Evolutionary conservation across 306 rosid genomes (phyloP).

Genomic region (Fragaria vesca): DNA sequence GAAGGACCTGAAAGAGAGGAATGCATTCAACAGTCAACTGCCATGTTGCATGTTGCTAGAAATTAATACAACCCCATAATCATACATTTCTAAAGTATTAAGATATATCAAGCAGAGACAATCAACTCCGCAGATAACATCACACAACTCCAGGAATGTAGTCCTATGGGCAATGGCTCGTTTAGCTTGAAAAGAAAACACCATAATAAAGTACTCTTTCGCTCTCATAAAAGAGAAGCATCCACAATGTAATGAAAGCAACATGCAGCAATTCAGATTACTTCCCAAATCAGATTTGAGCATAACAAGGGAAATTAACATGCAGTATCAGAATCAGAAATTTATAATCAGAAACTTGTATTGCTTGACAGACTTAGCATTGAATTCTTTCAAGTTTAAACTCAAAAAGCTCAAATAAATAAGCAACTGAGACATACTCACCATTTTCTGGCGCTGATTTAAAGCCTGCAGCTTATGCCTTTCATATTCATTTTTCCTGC

Average conservation of each 20-base stretch:
- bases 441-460: conserved; percentile 99
- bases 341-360: background rate
- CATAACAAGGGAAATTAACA: background rate
- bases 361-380: conserved; percentile 3
- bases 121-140: background rate
- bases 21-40: background rate
- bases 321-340: background rate
- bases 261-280: background rate
- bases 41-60: background rate
- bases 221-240: background rate
- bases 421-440: conserved; percentile 36
- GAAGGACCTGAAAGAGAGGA: conserved; percentile 77
- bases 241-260: background rate
- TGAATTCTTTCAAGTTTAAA: background rate
- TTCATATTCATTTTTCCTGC: conserved; percentile 98
- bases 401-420: conserved; percentile 16
- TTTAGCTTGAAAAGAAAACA: background rate
- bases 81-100: background rate
- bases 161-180: background rate
- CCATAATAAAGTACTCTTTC: background rate
- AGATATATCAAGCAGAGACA: background rate
- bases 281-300: background rate
- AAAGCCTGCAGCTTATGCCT: conserved; percentile 97
- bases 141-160: background rate
- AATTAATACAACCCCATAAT: background rate